Evolutionary conservation across 257 asterid genomes (phyloP).

Genomic region (Plantago elongata): DNA sequence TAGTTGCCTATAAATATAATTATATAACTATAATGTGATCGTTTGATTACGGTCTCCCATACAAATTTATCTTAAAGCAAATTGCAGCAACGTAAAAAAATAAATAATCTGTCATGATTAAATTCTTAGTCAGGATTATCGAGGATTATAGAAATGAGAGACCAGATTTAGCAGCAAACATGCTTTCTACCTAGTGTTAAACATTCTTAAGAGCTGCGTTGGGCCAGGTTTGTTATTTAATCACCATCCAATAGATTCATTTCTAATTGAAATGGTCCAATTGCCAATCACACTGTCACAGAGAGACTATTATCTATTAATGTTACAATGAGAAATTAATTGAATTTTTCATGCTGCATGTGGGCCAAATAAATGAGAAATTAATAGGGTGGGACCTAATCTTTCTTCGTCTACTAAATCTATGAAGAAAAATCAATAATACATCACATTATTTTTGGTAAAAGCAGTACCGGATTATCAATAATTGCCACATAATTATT

Average conservation of each 20-base stretch:
- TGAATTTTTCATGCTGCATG: constrained; percentile 24
- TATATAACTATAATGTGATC: too few relatives aligned
- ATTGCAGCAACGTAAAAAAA: too few relatives aligned
- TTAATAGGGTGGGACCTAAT: constrained; percentile 23
- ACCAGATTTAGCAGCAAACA: too few relatives aligned
- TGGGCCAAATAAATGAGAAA: constrained; percentile 23
- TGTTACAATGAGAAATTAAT: constrained; percentile 5
- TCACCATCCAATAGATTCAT: neutral
- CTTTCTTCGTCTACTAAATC: neutral
- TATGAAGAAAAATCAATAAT: neutral
- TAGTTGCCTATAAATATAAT: too few relatives aligned
- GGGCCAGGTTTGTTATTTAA: neutral
- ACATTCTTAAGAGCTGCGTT: neutral
- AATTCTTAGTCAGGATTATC: too few relatives aligned
- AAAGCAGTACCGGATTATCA: neutral
- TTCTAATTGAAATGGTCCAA: neutral
- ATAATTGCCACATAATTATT: neutral
- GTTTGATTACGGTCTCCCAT: too few relatives aligned
- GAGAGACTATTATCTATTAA: neutral
- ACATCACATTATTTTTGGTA: too few relatives aligned
- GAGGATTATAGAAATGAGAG: too few relatives aligned
- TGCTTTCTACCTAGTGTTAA: neutral
- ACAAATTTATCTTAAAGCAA: too few relatives aligned
- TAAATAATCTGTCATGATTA: too few relatives aligned
- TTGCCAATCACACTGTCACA: neutral